Percentiles rank a stretch among this genome's conserved stretches.
Evolutionary conservation across 805 yeast species (phyloP).

Genomic region (Barnettozyma salicaria): DNA sequence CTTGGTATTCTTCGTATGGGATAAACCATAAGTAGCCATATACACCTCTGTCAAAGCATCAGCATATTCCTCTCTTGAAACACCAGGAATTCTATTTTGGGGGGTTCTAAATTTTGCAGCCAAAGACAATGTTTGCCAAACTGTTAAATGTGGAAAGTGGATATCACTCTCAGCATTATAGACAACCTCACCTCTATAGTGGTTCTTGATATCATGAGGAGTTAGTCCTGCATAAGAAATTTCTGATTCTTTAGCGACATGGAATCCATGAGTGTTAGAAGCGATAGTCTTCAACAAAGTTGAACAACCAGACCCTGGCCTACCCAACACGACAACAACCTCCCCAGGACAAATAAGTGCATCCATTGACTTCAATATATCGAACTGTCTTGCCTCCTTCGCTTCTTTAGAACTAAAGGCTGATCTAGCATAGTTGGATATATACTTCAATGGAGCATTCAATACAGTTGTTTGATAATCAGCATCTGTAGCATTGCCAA

Average conservation of each 20-base stretch:
- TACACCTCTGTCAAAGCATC: conserved; percentile 47
- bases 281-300: conserved; percentile 57
- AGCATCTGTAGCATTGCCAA: conserved; percentile 49
- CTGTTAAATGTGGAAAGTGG: conserved; percentile 65
- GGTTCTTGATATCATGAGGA: conserved; percentile 42
- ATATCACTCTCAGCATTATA: conserved; percentile 64
- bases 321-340: conserved; percentile 63
- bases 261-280: conserved; percentile 56
- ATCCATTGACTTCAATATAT: conserved; percentile 57
- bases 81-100: conserved; percentile 49
- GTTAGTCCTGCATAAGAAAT: conserved; percentile 51
- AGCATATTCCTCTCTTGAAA: conserved; percentile 48
- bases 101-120: conserved; percentile 60
- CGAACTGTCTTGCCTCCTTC: conserved; percentile 29
- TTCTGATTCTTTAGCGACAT: conserved; percentile 39
- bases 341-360: conserved; percentile 58
- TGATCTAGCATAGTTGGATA: conserved; percentile 11
- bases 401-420: conserved; percentile 11
- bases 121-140: conserved; percentile 57
- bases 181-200: conserved; percentile 63
- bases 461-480: conserved; percentile 59
- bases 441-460: conserved; percentile 31
- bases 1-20: conserved; percentile 53
- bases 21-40: conserved; percentile 42
- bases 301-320: conserved; percentile 78